phyloP scores from a whole-genome alignment of 768 basidiomycete species.

The Suillus spraguei region DNA sequence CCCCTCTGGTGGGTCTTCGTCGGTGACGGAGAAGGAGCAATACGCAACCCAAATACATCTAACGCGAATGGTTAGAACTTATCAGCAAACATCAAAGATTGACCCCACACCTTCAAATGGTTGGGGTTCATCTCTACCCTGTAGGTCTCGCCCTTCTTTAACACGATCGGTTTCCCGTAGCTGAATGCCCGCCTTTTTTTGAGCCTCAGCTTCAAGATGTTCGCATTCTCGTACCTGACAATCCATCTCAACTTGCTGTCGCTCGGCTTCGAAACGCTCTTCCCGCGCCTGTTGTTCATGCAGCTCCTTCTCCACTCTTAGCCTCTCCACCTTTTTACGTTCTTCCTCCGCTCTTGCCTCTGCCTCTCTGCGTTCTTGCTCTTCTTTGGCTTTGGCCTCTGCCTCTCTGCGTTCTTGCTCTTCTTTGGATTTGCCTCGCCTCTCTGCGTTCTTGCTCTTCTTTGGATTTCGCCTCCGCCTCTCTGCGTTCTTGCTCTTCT shows the following conservation, averaged over 20 bases:
- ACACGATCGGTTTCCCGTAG: too few relatives aligned
- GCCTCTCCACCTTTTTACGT: conserved; percentile 4
- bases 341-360: neutral
- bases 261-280: conserved; percentile 18
- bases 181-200: neutral
- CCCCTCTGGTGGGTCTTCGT: conserved; percentile 42
- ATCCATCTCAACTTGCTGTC: neutral
- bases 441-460: conserved; percentile 11
- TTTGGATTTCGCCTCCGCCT: conserved; percentile 17
- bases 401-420: conserved; percentile 15
- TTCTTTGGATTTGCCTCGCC: conserved; percentile 26
- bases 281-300: neutral
- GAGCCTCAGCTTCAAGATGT: conserved; percentile 10
- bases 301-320: conserved; percentile 4
- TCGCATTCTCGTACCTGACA: conserved; percentile 11
- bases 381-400: conserved; percentile 18
- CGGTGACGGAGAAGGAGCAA: conserved; percentile 35
- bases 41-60: conserved; percentile 63
- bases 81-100: neutral
- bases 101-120: conserved; percentile 22
- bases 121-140: conserved; percentile 1
- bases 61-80: conserved; percentile 9
- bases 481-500: conserved; percentile 12
- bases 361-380: neutral
- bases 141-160: conserved; percentile 6